phyloP scores from a whole-genome alignment of 148 eudicot species.

The Vaccinium myrtillus region DNA sequence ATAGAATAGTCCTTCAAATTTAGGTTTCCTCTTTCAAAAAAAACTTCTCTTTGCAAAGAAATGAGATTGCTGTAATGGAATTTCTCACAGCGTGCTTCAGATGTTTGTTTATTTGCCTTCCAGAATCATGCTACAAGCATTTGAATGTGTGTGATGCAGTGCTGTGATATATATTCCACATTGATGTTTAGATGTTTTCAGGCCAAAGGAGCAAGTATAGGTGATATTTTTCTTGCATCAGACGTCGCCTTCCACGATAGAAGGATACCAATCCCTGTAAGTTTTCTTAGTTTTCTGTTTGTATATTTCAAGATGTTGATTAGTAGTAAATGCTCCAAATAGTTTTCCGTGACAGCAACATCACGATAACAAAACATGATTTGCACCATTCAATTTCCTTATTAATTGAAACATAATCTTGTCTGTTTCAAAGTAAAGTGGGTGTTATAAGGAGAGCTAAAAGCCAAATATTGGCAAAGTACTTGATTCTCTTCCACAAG shows the following conservation, averaged over 20 bases:
- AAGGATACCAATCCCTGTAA: slow-evolving; percentile 94
- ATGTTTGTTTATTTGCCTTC: background rate
- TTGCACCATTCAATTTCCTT: background rate
- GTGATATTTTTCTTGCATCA: slow-evolving; percentile 81
- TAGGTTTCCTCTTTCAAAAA: background rate
- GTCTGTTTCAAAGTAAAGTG: background rate
- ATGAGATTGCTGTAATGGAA: background rate
- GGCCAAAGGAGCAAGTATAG: slow-evolving; percentile 90
- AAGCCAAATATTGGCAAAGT: background rate
- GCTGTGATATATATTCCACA: slow-evolving; percentile 8
- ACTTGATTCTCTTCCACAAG: background rate
- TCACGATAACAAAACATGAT: background rate
- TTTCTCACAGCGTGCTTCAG: background rate
- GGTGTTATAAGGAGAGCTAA: background rate
- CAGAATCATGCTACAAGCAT: background rate
- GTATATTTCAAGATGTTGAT: background rate
- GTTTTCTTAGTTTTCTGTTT: slow-evolving; percentile 18
- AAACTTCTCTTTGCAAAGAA: background rate
- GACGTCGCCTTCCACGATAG: slow-evolving; percentile 92
- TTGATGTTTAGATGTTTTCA: slow-evolving; percentile 28
- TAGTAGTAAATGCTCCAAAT: background rate
- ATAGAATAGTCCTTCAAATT: background rate
- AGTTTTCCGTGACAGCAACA: background rate
- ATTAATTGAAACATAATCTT: background rate
- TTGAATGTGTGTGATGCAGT: background rate